These are phyloP conservation scores for Acorus calamus DNA, from an alignment of 106 monocot species.

Conservation along the genomic window DNA sequence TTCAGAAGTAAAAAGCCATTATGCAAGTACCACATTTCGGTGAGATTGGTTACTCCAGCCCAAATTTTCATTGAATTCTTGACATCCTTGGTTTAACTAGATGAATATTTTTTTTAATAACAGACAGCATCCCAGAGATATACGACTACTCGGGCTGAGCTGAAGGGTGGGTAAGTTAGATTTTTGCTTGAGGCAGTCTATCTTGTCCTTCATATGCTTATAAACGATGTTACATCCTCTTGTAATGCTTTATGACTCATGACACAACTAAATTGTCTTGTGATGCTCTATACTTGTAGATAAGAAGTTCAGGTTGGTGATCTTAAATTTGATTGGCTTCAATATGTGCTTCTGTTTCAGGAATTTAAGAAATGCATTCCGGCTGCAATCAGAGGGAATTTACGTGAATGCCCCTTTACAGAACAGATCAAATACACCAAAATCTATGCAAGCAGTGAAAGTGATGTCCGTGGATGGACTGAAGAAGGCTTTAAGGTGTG, in stretches of 20 bases:
- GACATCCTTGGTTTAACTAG: no score
- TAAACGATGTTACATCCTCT: no score
- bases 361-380: conserved; percentile 51
- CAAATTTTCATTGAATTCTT: not conserved
- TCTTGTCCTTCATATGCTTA: not conserved
- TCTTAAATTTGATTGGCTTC: no score
- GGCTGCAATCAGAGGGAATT: conserved; percentile 52
- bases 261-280: no score
- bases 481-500: conserved; percentile 75
- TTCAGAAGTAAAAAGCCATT: conserved; percentile 56
- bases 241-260: no score
- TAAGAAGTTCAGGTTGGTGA: no score
- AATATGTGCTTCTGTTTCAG: conserved; percentile 19
- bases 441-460: conserved; percentile 40
- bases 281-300: no score
- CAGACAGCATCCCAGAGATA: conserved; percentile 64
- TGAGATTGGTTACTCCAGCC: conserved; percentile 21
- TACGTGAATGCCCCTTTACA: conserved; percentile 63
- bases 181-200: not conserved
- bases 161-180: conserved; percentile 85
- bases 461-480: conserved; percentile 82
- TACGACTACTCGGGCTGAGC: conserved; percentile 56
- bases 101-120: conserved; percentile 1
- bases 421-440: conserved; percentile 23
- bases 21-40: conserved; percentile 78